Evolutionary conservation across 2,329 filamentous ascomycete genomes (phyloP).

Genomic region (Ceratocystis destructans): DNA sequence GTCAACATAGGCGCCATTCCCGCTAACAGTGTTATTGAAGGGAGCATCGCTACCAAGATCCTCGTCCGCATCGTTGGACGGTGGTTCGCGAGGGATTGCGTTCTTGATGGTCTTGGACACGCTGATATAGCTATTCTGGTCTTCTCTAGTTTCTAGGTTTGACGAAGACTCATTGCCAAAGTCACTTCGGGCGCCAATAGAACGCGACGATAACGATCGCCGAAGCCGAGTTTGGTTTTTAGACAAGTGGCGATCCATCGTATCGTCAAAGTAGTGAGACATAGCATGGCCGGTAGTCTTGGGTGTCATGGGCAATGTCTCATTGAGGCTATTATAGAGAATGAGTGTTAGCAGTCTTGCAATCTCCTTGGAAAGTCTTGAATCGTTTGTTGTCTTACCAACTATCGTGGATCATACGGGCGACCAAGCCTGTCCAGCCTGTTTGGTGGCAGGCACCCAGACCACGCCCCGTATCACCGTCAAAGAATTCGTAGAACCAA

Average conservation of each 20-base stretch:
- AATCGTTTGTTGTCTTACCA: slow-evolving; percentile 48
- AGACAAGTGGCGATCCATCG: slow-evolving; percentile 42
- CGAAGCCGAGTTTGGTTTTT: slow-evolving; percentile 36
- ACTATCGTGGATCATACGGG: slow-evolving; percentile 94
- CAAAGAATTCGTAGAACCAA: slow-evolving; percentile 97
- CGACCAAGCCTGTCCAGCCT: slow-evolving; percentile 90
- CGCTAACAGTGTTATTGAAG: not conserved
- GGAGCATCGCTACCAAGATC: not conserved
- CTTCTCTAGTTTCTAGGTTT: not conserved
- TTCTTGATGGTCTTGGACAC: slow-evolving; percentile 7
- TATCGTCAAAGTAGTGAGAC: slow-evolving; percentile 90
- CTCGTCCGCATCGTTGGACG: not conserved
- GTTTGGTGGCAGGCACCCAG: slow-evolving; percentile 89
- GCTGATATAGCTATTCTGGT: not conserved
- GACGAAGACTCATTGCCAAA: slow-evolving; percentile 33
- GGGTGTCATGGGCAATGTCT: slow-evolving; percentile 78
- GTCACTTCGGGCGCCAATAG: slow-evolving; percentile 72
- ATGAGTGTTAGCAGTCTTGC: not conserved
- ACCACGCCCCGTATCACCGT: slow-evolving; percentile 78
- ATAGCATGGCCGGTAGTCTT: slow-evolving; percentile 73
- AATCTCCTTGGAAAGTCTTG: not conserved
- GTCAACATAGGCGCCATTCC: not conserved
- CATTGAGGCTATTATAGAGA: slow-evolving; percentile 54
- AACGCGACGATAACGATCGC: slow-evolving; percentile 68
- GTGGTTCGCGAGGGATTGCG: not conserved